Base-by-base conservation (phyloP, 2,329 filamentous ascomycete species). In the Mycocentrospora acerina region DNA sequence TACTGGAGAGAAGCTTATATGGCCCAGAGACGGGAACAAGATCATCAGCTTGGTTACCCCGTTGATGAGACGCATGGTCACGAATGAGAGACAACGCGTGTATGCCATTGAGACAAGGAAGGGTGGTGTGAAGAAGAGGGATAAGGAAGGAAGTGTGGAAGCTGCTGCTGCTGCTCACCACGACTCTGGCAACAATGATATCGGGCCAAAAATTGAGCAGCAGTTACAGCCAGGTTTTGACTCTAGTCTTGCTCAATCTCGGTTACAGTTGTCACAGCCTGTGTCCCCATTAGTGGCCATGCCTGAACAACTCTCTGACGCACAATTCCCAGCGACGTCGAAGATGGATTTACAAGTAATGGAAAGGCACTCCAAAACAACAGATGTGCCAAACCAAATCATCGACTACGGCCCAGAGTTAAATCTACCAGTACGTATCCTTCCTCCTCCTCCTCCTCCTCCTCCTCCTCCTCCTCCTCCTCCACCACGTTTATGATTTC, bases 11-110 rank as follows among this genome's bases (percentile, higher is more conserved):
- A 69, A 69, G 7, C 66, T 76, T 37, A 60, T 75, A 11, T 81
- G 78, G 78, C 78, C 78, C 3, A 65, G 68, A 31, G 76, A 81
- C 47, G 71, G 71, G 33, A 75, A 77, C 39, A 74, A 74, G 43
- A 77, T 81, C 33, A 76, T 81, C 27, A 69, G 72, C n/a, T 61
- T 79, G 15, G 73, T 79, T n/a, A 80, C 77, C 44, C 78, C 77
- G 10, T 57, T 81, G 30, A 64, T 81, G 42, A 63, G 78, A 40
- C 68, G 78, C 16, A 80, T 81, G 76, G 77, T 81, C 10, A 80
- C 77, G 12, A 81, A 81, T 42, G 78, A 81, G 55, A 68, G 78
- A 16, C 78, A 81, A 53, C 67, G 78, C 25, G 69, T 76, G 52
- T 81, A 81, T 57, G 78, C 78, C 1, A 73, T 79, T 19, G 75